phyloP scores from a whole-genome alignment of 208 protist species.

The Crithidia bombi region DNA sequence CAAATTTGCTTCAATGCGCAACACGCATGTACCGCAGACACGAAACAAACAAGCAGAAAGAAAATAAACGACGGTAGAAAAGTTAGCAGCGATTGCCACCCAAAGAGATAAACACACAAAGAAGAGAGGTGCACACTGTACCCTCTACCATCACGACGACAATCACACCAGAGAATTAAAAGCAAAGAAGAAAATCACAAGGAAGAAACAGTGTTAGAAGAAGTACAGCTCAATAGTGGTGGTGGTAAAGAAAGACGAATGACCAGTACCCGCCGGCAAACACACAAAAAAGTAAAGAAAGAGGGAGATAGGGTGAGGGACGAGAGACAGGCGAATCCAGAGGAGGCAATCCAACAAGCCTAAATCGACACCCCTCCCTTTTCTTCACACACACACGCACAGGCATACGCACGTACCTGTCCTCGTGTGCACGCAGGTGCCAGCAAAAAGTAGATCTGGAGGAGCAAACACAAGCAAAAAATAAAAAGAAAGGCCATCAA shows the following conservation, averaged over 20 bases:
- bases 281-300: neutral
- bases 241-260: neutral
- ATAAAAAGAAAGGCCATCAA: no score
- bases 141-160: neutral
- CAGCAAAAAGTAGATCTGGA: no score
- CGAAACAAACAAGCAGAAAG: neutral
- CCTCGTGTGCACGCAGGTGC: no score
- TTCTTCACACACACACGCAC: no score
- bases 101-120: neutral
- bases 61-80: neutral
- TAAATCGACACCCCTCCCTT: neutral
- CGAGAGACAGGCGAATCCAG: neutral
- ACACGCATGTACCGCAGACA: neutral
- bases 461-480: no score
- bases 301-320: conserved; percentile 10
- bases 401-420: no score
- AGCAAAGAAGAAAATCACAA: neutral
- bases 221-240: neutral
- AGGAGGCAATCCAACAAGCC: neutral
- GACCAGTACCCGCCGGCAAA: neutral
- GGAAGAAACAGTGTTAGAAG: conserved; percentile 11
- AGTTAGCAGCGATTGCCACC: no score
- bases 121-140: neutral
- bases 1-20: no score
- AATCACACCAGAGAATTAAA: no score